phyloP scores from a whole-genome alignment of 2,329 filamentous ascomycete species.

The Penicillium psychrosexuale region DNA sequence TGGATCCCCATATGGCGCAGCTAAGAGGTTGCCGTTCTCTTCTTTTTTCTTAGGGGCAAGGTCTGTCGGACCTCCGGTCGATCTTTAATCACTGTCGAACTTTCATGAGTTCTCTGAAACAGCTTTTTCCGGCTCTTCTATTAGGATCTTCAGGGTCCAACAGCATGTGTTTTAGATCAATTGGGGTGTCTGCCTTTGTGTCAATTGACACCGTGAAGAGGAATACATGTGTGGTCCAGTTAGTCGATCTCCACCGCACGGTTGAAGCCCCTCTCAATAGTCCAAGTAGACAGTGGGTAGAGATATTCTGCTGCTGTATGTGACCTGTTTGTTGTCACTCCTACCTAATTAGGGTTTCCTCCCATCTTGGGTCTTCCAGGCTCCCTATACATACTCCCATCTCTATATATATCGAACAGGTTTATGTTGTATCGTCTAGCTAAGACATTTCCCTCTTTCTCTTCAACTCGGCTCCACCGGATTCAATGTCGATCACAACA shows the following conservation, averaged over 20 bases:
- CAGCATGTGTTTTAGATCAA: not conserved
- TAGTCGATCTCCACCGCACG: not conserved
- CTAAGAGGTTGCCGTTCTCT: not conserved
- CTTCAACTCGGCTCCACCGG: not conserved
- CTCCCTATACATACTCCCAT: not conserved
- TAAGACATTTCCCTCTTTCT: not conserved
- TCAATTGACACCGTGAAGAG: not conserved
- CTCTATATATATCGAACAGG: not conserved
- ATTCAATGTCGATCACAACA: conserved; percentile 4
- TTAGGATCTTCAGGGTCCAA: not conserved
- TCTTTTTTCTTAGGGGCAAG: not conserved
- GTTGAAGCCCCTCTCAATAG: not conserved
- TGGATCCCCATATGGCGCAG: not conserved
- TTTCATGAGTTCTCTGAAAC: not conserved
- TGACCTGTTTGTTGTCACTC: not conserved
- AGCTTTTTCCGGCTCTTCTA: not conserved
- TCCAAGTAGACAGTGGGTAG: not conserved
- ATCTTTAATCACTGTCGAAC: not conserved
- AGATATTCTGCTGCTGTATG: not conserved
- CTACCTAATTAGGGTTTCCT: not conserved
- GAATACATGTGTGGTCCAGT: not conserved
- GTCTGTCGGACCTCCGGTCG: not conserved
- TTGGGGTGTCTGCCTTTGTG: not conserved
- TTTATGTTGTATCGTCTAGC: not conserved
- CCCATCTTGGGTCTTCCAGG: not conserved